phyloP scores from a whole-genome alignment of 805 yeast species.

The Sungouiella blattae region DNA sequence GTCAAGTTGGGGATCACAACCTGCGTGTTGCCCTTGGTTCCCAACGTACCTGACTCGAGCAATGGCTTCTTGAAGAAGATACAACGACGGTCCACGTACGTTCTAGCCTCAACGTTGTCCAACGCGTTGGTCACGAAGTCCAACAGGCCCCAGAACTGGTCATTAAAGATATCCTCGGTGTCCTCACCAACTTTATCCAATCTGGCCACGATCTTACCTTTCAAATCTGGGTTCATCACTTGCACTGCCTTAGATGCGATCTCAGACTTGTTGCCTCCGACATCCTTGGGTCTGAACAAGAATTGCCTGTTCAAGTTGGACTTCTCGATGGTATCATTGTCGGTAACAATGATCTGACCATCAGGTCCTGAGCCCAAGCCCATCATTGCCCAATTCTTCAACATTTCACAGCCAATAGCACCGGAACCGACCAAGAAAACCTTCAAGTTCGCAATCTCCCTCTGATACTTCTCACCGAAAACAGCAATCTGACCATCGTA shows the following conservation, averaged over 20 bases:
- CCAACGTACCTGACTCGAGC: slow-evolving; percentile 94
- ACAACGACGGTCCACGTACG: slow-evolving; percentile 96
- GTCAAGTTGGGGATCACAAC: slow-evolving; percentile 91
- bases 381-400: slow-evolving; percentile 96
- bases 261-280: slow-evolving; percentile 86
- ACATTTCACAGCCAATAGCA: slow-evolving; percentile 98
- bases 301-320: slow-evolving; percentile 96
- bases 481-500: slow-evolving; percentile 96
- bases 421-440: slow-evolving; percentile 96
- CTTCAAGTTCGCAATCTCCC: slow-evolving; percentile 66
- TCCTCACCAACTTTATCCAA: slow-evolving; percentile 92
- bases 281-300: slow-evolving; percentile 90
- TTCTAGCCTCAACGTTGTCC: slow-evolving; percentile 97
- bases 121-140: slow-evolving; percentile 95
- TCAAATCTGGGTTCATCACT: slow-evolving; percentile 80
- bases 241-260: slow-evolving; percentile 83
- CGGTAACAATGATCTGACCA: slow-evolving; percentile 84
- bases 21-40: slow-evolving; percentile 98
- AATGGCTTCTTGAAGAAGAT: slow-evolving; percentile 87
- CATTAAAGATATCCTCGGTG: slow-evolving; percentile 82
- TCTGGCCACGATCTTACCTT: slow-evolving; percentile 69
- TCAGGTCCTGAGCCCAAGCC: slow-evolving; percentile 91
- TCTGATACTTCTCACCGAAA: slow-evolving; percentile 77
- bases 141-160: slow-evolving; percentile 76
- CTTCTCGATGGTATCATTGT: slow-evolving; percentile 92